Percentiles rank a stretch among this genome's conserved stretches.
These are phyloP conservation scores for Amphirosellinia nigrospora DNA, from an alignment of 495 filamentous ascomycete species.

Conservation along the genomic window DNA sequence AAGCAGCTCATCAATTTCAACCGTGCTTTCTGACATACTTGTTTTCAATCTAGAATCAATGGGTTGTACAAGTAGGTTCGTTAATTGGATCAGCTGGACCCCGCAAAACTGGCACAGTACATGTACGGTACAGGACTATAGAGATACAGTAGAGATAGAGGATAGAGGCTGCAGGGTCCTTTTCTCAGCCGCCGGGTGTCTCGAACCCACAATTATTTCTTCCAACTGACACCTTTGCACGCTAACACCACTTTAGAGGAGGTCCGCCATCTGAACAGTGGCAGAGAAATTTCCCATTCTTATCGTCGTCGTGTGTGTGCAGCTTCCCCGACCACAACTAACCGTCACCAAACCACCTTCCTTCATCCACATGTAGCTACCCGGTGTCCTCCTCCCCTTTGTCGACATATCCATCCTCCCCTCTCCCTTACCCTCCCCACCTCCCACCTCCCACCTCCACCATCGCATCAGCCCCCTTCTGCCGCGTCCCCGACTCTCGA, in stretches of 20 bases:
- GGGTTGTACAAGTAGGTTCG: too few relatives aligned
- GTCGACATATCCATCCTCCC: background rate
- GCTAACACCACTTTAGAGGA: constrained; percentile 15
- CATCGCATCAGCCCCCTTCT: background rate
- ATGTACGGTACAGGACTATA: too few relatives aligned
- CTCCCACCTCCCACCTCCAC: background rate
- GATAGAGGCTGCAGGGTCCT: background rate
- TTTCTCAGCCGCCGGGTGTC: too few relatives aligned
- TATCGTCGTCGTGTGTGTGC: background rate
- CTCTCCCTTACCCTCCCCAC: background rate
- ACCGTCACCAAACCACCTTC: background rate
- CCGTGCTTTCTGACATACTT: too few relatives aligned
- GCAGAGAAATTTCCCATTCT: constrained; percentile 17
- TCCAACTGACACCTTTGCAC: background rate
- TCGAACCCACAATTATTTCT: constrained; percentile 21
- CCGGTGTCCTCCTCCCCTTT: constrained; percentile 9
- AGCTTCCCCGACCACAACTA: too few relatives aligned
- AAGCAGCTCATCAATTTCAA: too few relatives aligned
- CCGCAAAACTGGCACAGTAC: too few relatives aligned
- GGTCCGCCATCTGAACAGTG: constrained; percentile 6
- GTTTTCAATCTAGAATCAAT: too few relatives aligned
- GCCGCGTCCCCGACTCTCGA: background rate
- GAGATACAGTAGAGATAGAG: too few relatives aligned
- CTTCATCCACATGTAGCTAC: constrained; percentile 18
- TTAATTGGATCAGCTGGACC: too few relatives aligned